Conservation (phyloP, 345 rosid species). For the Citrus maxima region DNA sequence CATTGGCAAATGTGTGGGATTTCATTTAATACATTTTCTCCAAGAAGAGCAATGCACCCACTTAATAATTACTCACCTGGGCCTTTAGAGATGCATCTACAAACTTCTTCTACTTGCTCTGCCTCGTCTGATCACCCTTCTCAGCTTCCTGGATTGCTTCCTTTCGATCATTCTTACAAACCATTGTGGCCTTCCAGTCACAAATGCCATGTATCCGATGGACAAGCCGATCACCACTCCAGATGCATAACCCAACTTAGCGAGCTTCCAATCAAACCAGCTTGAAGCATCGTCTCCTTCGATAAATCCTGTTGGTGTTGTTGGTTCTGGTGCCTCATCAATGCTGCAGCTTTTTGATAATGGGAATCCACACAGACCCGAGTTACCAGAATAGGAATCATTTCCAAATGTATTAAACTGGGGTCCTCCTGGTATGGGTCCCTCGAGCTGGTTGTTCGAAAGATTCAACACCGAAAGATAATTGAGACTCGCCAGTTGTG, state of each 20-base stretch:
- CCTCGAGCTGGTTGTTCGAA: not conserved
- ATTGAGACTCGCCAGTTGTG: not conserved
- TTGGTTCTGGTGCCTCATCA: not conserved
- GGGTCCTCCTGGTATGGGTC: not conserved
- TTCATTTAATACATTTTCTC: too few relatives aligned
- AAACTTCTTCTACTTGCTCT: too few relatives aligned
- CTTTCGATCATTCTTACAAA: too few relatives aligned
- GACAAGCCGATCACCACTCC: not conserved
- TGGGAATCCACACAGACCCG: not conserved
- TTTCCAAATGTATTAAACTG: not conserved
- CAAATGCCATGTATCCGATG: too few relatives aligned
- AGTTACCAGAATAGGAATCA: not conserved
- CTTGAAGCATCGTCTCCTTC: not conserved
- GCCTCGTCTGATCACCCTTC: too few relatives aligned
- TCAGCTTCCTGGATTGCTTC: too few relatives aligned
- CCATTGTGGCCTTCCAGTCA: too few relatives aligned
- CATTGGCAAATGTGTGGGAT: too few relatives aligned
- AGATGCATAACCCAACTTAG: not conserved
- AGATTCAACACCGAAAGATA: not conserved
- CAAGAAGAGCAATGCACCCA: too few relatives aligned
- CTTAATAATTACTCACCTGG: too few relatives aligned
- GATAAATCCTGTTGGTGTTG: fast-evolving
- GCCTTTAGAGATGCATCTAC: too few relatives aligned
- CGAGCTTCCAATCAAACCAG: not conserved
- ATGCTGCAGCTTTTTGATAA: not conserved